Evolutionary conservation across 176 grass and related monocot species (phyloP).

Genomic region (Oryza nivara): DNA sequence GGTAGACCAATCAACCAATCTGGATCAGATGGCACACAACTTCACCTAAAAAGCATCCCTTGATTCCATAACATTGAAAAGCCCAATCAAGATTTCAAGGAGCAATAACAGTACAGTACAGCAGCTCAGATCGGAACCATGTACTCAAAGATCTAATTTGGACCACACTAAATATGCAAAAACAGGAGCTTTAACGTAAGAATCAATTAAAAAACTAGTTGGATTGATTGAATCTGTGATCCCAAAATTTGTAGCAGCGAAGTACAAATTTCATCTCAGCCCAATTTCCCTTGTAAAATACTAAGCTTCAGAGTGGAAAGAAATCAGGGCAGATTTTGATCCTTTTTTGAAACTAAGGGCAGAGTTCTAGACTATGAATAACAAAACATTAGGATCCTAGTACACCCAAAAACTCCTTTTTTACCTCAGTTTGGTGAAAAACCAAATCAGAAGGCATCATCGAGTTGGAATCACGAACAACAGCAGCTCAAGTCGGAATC

Average conservation of each 20-base stretch:
- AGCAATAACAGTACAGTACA: not conserved
- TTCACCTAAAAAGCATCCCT: slow-evolving; percentile 14
- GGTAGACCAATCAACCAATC: not conserved
- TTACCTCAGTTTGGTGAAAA: slow-evolving; percentile 21
- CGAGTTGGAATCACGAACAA: not conserved
- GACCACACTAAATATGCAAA: not conserved
- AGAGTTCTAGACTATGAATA: not conserved
- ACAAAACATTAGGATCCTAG: slow-evolving; percentile 21
- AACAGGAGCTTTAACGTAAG: not conserved
- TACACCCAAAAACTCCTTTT: not conserved
- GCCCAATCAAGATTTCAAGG: not conserved
- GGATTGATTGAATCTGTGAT: slow-evolving; percentile 16
- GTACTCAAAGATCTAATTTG: slow-evolving; percentile 2
- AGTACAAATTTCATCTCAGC: not conserved
- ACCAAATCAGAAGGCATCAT: slow-evolving; percentile 8
- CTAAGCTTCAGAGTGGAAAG: not conserved
- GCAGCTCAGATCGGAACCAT: not conserved
- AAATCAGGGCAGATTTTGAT: not conserved
- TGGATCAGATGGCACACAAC: slow-evolving; percentile 12
- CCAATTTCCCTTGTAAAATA: not conserved
- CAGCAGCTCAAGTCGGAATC: slow-evolving; percentile 26
- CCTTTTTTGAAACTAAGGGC: too few species aligned
- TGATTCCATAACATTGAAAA: slow-evolving; percentile 7
- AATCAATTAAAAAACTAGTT: not conserved
- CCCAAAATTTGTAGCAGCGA: slow-evolving; percentile 5